Evolutionary conservation across 75 land plant species (phyloP).

Genomic region (Sequoia sempervirens): DNA sequence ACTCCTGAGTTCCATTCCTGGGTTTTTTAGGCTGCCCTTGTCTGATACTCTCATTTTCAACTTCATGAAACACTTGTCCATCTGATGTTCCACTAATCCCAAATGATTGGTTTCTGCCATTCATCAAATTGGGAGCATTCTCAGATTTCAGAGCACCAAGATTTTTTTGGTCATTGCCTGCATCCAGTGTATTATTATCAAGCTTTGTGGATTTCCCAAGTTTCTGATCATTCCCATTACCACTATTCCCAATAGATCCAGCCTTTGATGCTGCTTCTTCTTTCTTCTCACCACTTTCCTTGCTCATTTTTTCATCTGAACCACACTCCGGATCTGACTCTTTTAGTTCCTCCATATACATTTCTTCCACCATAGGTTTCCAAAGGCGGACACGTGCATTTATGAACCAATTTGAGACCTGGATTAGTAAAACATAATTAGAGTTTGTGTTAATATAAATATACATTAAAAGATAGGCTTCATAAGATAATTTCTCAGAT

Average conservation of each 20-base stretch:
- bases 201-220: background rate
- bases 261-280: conserved; percentile 4
- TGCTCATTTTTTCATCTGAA: conserved; percentile 5
- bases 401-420: conserved; percentile 60
- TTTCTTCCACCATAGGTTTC: conserved; percentile 61
- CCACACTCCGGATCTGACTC: conserved; percentile 12
- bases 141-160: background rate
- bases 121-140: background rate
- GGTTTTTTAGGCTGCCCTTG: conserved; percentile 8
- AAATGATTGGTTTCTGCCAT: conserved; percentile 10
- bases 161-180: background rate
- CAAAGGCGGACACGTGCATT: conserved; percentile 55
- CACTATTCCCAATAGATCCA: background rate
- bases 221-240: background rate
- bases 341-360: conserved; percentile 38
- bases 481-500: background rate
- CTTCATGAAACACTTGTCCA: background rate
- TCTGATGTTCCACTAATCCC: background rate
- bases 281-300: conserved; percentile 6
- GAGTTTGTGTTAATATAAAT: background rate
- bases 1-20: conserved; percentile 10
- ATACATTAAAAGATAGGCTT: background rate
- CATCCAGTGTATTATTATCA: background rate
- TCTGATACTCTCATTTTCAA: conserved; percentile 4
- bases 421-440: background rate